Conservation (phyloP, 1,284 basidiomycete genomes). For the Moesziomyces sp. region DNA sequence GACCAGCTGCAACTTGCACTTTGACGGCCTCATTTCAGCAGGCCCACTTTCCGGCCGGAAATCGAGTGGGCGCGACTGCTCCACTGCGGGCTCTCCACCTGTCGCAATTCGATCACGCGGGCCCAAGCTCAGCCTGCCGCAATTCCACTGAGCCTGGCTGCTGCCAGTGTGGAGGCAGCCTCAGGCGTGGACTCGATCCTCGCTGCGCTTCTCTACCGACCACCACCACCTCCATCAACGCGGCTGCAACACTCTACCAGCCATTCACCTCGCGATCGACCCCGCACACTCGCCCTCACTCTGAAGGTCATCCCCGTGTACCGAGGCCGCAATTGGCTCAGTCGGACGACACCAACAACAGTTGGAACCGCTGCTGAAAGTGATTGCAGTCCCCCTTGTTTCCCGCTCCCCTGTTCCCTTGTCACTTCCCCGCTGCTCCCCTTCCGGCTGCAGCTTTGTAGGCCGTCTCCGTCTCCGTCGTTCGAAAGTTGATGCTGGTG, state of each 20-base stretch:
- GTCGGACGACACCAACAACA: not conserved
- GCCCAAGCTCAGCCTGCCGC: not conserved
- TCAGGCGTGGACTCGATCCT: not conserved
- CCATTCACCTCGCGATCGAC: no score
- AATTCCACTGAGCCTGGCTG: no score
- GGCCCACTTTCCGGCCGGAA: not conserved
- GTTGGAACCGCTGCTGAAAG: not conserved
- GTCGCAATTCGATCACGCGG: not conserved
- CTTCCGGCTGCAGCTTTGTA: constrained; percentile 16
- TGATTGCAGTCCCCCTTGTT: not conserved
- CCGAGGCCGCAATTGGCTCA: not conserved
- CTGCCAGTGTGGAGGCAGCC: not conserved
- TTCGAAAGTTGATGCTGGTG: constrained; percentile 46
- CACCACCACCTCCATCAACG: no score
- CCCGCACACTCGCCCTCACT: no score
- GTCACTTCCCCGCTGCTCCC: constrained; percentile 4
- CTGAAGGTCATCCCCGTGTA: no score
- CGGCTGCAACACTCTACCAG: no score
- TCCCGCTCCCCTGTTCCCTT: not conserved
- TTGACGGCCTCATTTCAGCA: not conserved
- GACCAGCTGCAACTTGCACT: not conserved
- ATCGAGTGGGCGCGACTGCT: no score
- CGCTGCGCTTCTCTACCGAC: no score
- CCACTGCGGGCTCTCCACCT: no score
- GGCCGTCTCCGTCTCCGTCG: constrained; percentile 7